phyloP scores from a whole-genome alignment of 352 stramenopile species.

The Phytophthora boehmeriae region DNA sequence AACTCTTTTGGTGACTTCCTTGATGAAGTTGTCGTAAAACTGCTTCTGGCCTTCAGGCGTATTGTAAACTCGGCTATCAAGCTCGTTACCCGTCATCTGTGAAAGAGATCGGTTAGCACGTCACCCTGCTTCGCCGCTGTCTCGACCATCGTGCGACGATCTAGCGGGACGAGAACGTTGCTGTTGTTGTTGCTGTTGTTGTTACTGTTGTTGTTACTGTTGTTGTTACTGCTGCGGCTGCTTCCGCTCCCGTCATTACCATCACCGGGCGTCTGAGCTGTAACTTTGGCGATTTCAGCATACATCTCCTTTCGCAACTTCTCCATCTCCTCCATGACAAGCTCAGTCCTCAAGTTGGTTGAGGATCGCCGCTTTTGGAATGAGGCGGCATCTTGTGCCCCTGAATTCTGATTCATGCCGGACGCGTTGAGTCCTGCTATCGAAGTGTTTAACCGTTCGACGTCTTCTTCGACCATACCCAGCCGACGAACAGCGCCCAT shows the following conservation, averaged over 20 bases:
- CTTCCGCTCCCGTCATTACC: slow-evolving; percentile 23
- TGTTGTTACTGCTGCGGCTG: slow-evolving; percentile 15
- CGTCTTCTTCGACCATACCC: slow-evolving; percentile 64
- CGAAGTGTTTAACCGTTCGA: slow-evolving; percentile 55
- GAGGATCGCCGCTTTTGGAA: slow-evolving; percentile 18
- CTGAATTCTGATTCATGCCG: slow-evolving; percentile 13
- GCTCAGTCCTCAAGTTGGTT: slow-evolving; percentile 30
- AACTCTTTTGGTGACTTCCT: slow-evolving; percentile 84
- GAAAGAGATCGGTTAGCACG: slow-evolving; percentile 56
- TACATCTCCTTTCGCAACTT: slow-evolving; percentile 60
- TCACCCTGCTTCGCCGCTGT: slow-evolving; percentile 43
- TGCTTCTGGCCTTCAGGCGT: slow-evolving; percentile 54
- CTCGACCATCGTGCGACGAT: slow-evolving; percentile 23
- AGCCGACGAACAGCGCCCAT: slow-evolving; percentile 63
- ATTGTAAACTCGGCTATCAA: slow-evolving; percentile 54
- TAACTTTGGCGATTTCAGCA: slow-evolving; percentile 57
- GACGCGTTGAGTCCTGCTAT: slow-evolving; percentile 31
- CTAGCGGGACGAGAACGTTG: slow-evolving; percentile 26
- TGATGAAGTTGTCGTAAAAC: slow-evolving; percentile 75
- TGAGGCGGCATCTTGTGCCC: neutral
- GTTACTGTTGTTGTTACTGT: slow-evolving; percentile 3
- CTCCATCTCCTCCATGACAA: slow-evolving; percentile 49
- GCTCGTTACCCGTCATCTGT: slow-evolving; percentile 59
- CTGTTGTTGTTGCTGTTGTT: slow-evolving; percentile 15
- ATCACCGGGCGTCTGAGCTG: slow-evolving; percentile 19